A percentile compares a stretch with the other conserved stretches of the same genome.
Conservation (phyloP, 768 basidiomycete species). For the Pleurotus cornucopiae region DNA sequence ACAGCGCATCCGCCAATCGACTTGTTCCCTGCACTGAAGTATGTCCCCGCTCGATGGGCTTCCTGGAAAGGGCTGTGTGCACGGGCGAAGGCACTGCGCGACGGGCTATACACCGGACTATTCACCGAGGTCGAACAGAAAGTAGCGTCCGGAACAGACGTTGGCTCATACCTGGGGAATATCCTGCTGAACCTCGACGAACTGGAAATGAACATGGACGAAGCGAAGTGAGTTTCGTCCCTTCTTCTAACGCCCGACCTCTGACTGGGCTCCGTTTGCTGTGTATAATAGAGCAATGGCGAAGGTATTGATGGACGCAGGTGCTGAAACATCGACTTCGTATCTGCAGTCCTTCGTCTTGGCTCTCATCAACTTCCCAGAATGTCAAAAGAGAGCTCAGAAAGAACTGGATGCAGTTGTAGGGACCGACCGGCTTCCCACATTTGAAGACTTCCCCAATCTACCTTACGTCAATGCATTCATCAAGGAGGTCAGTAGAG, state of each 20-base stretch:
- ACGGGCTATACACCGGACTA: slow-evolving; percentile 3
- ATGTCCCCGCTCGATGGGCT: slow-evolving; percentile 15
- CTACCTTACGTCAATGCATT: slow-evolving; percentile 34
- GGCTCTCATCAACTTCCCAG: slow-evolving; percentile 33
- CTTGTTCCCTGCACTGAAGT: slow-evolving; percentile 12
- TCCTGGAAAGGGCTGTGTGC: slow-evolving; percentile 12
- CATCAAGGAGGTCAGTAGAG: slow-evolving; percentile 22
- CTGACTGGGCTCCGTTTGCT: background rate
- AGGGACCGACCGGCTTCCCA: slow-evolving; percentile 30
- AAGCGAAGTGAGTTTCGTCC: slow-evolving; percentile 3
- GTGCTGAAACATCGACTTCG: slow-evolving; percentile 3
- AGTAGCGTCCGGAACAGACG: slow-evolving; percentile 14
- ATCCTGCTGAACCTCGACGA: slow-evolving; percentile 9
- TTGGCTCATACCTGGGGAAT: slow-evolving; percentile 22
- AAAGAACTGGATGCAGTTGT: slow-evolving; percentile 36
- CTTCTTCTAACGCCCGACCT: background rate
- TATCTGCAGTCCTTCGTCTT: slow-evolving; percentile 29
- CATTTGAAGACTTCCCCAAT: slow-evolving; percentile 20
- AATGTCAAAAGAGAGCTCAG: slow-evolving; percentile 31
- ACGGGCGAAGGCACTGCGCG: slow-evolving; percentile 4
- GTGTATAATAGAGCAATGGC: background rate
- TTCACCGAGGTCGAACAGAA: slow-evolving; percentile 5
- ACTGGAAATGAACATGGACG: slow-evolving; percentile 9
- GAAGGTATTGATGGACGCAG: slow-evolving; percentile 1
- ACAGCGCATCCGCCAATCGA: slow-evolving; percentile 13